Evolutionary conservation across 192 early-diverging fungal genomes (phyloP).

Genomic region (Paraglomus brasilianum): DNA sequence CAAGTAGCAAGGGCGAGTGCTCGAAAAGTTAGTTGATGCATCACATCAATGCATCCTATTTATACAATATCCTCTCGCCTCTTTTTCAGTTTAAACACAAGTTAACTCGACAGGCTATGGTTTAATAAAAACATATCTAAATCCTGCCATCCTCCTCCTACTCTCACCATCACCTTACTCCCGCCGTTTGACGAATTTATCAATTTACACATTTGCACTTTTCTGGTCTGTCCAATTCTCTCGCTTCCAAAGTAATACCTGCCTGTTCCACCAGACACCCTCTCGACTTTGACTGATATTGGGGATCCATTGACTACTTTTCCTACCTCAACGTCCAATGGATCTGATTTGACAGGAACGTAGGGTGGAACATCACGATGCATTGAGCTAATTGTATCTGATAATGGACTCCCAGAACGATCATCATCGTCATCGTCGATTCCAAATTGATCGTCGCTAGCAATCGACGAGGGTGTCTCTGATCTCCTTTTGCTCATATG

Average conservation of each 20-base stretch:
- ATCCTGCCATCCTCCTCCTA: constrained; percentile 65
- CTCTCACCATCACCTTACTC: constrained; percentile 57
- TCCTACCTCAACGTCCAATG: constrained; percentile 54
- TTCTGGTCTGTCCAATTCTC: constrained; percentile 44
- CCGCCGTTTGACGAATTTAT: constrained; percentile 36
- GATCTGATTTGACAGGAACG: constrained; percentile 42
- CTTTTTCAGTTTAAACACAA: too few relatives aligned
- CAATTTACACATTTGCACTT: constrained; percentile 46
- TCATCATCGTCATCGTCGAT: constrained; percentile 17
- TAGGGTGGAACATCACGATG: constrained; percentile 43
- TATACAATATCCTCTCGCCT: too few relatives aligned
- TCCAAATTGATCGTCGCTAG: constrained; percentile 7
- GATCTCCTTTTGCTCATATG: not conserved
- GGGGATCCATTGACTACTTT: constrained; percentile 53
- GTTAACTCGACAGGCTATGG: constrained; percentile 34
- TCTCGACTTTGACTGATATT: constrained; percentile 47
- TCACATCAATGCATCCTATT: too few relatives aligned
- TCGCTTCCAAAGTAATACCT: constrained; percentile 51
- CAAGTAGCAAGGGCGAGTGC: too few relatives aligned
- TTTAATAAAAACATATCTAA: constrained; percentile 62
- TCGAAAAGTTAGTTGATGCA: too few relatives aligned
- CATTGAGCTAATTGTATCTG: constrained; percentile 16
- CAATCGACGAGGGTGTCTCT: constrained; percentile 17
- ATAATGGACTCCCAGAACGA: constrained; percentile 10
- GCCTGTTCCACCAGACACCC: constrained; percentile 37